A percentile compares a stretch with the other conserved stretches of the same genome.
Conservation (phyloP, 2,329 filamentous ascomycete genomes). For the Chaetomium globosum region DNA sequence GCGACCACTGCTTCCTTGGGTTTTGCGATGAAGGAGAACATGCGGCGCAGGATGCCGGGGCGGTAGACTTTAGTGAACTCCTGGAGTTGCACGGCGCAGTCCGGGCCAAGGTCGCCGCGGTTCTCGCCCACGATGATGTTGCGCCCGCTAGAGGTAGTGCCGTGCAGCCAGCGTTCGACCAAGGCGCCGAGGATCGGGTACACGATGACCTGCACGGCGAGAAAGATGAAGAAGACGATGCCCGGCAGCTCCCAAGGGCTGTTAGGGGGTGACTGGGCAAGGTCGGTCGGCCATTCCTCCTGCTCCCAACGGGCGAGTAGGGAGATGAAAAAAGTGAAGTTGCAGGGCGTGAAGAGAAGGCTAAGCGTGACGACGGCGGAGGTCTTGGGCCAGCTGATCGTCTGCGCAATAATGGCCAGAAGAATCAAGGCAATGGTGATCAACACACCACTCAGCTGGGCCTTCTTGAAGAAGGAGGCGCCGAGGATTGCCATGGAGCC, state of each 20-base stretch:
- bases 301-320: conserved; percentile 77
- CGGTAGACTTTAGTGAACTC: conserved; percentile 78
- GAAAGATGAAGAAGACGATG: conserved; percentile 75
- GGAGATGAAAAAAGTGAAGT: conserved; percentile 79
- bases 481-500: conserved; percentile 80
- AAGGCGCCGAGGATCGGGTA: conserved; percentile 76
- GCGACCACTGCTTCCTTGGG: conserved; percentile 72
- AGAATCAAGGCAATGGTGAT: conserved; percentile 72
- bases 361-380: conserved; percentile 69
- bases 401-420: conserved; percentile 80
- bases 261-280: conserved; percentile 63
- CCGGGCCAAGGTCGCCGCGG: conserved; percentile 38
- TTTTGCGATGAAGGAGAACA: conserved; percentile 52
- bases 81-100: conserved; percentile 68
- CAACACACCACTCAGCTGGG: conserved; percentile 83
- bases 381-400: conserved; percentile 64
- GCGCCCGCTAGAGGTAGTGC: conserved; percentile 67
- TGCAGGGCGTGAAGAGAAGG: conserved; percentile 82
- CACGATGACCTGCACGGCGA: conserved; percentile 73
- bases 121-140: conserved; percentile 49
- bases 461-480: conserved; percentile 80
- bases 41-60: conserved; percentile 62
- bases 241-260: conserved; percentile 71
- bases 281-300: conserved; percentile 59
- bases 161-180: conserved; percentile 74